phyloP scores from a whole-genome alignment of 2,329 filamentous ascomycete genomes.

The Thelonectria blattea region DNA sequence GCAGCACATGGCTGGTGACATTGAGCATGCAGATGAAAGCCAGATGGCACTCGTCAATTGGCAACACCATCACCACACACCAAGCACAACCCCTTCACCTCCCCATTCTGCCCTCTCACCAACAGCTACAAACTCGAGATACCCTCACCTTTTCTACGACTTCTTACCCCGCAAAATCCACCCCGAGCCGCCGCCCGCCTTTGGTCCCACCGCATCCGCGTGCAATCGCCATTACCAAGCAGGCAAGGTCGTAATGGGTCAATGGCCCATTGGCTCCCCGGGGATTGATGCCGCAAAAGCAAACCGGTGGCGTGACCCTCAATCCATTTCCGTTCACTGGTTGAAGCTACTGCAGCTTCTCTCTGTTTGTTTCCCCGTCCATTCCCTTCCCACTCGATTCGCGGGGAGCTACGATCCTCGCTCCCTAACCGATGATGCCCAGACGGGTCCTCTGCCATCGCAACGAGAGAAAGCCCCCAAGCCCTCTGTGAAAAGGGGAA shows the following conservation, averaged over 20 bases:
- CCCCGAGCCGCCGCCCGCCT: background rate
- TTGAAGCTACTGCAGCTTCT: too few relatives aligned
- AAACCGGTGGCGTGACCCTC: conserved; percentile 10
- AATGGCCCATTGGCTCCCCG: conserved; percentile 1
- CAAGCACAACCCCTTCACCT: background rate
- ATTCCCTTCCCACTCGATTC: too few relatives aligned
- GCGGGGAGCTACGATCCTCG: background rate
- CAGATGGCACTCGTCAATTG: background rate
- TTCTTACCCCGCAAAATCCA: background rate
- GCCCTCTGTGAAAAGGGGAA: background rate
- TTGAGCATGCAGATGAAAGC: background rate
- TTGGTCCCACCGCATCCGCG: too few relatives aligned
- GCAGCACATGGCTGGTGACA: background rate
- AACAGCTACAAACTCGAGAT: background rate
- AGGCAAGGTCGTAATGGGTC: background rate
- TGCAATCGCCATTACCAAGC: conserved; percentile 1
- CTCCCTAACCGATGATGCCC: conserved; percentile 9
- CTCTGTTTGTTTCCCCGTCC: too few relatives aligned
- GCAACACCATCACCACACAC: background rate
- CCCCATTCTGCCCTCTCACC: background rate
- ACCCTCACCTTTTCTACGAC: background rate
- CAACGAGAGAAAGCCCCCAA: background rate
- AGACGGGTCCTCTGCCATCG: background rate
- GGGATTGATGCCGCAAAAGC: background rate
- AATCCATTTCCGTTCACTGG: background rate